A percentile compares a stretch with the other conserved stretches of the same genome.
Conservation (phyloP, 1,284 basidiomycete species). For the Peniophora sp. region DNA sequence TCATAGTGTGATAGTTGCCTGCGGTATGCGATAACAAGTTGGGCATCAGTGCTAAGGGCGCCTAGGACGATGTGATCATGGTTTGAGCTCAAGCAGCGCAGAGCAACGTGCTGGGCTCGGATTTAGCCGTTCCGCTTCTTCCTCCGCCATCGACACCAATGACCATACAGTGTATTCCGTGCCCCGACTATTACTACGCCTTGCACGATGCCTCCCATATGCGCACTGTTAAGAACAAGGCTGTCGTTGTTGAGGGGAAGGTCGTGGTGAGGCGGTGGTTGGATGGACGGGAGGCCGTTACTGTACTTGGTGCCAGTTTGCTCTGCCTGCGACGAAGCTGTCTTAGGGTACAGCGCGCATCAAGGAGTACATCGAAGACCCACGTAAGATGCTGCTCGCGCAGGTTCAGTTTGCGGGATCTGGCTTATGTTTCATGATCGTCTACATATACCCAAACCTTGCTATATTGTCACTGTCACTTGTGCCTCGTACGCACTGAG, state of each 20-base stretch:
- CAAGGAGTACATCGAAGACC: slow-evolving; percentile 66
- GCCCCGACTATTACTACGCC: slow-evolving; percentile 98
- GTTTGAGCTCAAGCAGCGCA: no score
- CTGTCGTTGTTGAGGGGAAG: slow-evolving; percentile 90
- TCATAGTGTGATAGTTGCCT: no score
- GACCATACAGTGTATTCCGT: no score
- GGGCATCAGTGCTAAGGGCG: no score
- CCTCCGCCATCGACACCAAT: no score
- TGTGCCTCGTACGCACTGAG: background rate
- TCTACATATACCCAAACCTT: background rate
- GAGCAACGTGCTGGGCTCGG: no score
- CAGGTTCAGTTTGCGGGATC: slow-evolving; percentile 4
- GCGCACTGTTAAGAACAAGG: slow-evolving; percentile 93
- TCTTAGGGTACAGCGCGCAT: slow-evolving; percentile 45
- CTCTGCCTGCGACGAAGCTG: slow-evolving; percentile 5
- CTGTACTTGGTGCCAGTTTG: slow-evolving; percentile 80
- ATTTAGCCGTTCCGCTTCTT: no score
- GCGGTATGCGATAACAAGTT: no score
- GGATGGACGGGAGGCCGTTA: slow-evolving; percentile 94
- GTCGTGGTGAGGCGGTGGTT: slow-evolving; percentile 93
- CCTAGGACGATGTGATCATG: no score
- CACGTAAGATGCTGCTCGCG: slow-evolving; percentile 52
- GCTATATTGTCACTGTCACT: background rate
- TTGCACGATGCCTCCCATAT: slow-evolving; percentile 92
- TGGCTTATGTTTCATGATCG: background rate